A percentile compares a stretch with the other conserved stretches of the same genome.
Evolutionary conservation across 108 stramenopile species (phyloP).

Genomic region (Skeletonema costatum): DNA sequence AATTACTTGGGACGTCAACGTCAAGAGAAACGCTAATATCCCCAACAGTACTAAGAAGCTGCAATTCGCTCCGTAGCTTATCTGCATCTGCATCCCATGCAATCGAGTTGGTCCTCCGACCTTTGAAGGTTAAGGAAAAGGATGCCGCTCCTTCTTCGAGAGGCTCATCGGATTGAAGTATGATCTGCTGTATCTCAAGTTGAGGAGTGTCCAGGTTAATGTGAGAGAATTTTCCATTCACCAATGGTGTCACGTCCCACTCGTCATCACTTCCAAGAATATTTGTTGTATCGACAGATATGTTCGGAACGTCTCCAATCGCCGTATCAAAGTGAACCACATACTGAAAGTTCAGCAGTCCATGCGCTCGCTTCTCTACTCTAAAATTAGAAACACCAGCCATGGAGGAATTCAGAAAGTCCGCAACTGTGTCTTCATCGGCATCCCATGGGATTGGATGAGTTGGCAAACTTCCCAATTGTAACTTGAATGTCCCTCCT

Average conservation of each 20-base stretch:
- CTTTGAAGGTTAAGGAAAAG: constrained; percentile 25
- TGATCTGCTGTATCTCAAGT: constrained; percentile 25
- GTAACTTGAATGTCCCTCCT: constrained; percentile 51
- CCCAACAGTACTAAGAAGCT: constrained; percentile 56
- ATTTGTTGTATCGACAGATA: constrained; percentile 53
- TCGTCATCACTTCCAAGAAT: constrained; percentile 33
- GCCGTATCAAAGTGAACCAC: constrained; percentile 65
- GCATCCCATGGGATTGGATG: constrained; percentile 62
- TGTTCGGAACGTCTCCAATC: constrained; percentile 55
- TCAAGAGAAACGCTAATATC: constrained; percentile 19
- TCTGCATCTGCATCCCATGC: constrained; percentile 50
- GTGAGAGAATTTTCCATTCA: constrained; percentile 50
- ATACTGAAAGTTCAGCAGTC: constrained; percentile 62
- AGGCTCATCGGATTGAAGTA: neutral
- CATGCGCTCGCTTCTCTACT: constrained; percentile 21
- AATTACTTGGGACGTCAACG: neutral
- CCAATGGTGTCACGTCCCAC: constrained; percentile 37
- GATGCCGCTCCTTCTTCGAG: constrained; percentile 7
- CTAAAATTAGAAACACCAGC: constrained; percentile 29
- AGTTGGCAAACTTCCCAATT: constrained; percentile 34
- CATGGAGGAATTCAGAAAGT: constrained; percentile 25
- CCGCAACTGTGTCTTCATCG: constrained; percentile 21
- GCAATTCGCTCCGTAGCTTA: constrained; percentile 44
- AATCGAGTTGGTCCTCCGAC: constrained; percentile 13
- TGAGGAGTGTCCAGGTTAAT: constrained; percentile 14